Conservation (phyloP, 306 rosid genomes). For the Carpinus viminea region DNA sequence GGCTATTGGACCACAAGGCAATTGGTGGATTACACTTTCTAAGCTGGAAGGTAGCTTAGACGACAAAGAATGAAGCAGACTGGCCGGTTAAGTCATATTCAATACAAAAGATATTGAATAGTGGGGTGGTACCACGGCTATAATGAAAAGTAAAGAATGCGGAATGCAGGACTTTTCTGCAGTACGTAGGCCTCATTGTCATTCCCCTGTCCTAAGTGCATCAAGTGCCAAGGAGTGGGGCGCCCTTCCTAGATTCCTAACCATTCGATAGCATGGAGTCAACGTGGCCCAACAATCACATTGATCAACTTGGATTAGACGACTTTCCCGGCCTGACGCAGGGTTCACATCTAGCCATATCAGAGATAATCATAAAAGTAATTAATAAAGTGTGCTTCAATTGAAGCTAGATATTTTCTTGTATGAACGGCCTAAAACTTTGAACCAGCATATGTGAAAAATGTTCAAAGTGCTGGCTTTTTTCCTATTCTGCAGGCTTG, state of each 20-base stretch:
- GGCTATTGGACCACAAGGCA: conserved; percentile 22
- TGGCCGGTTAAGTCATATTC: background rate
- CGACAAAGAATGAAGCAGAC: conserved; percentile 20
- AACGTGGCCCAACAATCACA: background rate
- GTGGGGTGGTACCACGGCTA: conserved; percentile 4
- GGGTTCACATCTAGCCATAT: background rate
- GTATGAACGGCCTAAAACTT: background rate
- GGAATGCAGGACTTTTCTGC: background rate
- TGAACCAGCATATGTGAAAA: background rate
- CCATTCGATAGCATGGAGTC: background rate
- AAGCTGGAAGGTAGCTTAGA: background rate
- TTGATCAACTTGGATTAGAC: background rate
- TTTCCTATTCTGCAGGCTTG: background rate
- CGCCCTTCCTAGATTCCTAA: background rate
- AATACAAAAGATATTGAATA: background rate
- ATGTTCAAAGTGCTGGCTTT: background rate
- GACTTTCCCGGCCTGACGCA: background rate
- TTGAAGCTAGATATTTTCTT: background rate
- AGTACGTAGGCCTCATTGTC: no score
- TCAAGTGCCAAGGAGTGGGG: background rate
- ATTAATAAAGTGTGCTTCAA: background rate
- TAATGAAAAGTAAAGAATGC: background rate
- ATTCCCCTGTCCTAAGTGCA: background rate
- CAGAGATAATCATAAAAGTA: background rate
- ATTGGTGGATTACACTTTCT: background rate